Evolutionary conservation across 495 filamentous ascomycete genomes (phyloP), one percentile per base, ranked within the genome.

Genomic region (Trichoderma parareesei): DNA sequence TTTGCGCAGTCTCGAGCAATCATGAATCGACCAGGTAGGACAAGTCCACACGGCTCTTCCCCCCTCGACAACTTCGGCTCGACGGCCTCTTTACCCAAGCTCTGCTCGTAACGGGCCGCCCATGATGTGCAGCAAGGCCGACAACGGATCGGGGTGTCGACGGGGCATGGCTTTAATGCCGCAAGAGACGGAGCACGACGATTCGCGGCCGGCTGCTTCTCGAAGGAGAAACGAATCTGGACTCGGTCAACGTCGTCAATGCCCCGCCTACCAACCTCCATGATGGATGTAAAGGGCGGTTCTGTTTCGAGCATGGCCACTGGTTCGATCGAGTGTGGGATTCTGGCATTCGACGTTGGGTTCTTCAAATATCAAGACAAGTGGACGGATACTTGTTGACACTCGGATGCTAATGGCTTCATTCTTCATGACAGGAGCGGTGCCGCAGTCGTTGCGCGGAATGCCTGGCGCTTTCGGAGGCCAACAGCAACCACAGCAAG

Each of bases 391-490:
- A 27, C 27, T 11, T 41, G 18, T 33, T 37, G 13, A 49, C 5
- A 63, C 7, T 27, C 61, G 37, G 61, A 44, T 8, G 61, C 61
- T 63, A 44, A 63, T 37, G 40, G 5, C 38, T 41, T 42, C 16
- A 18, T 38, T 35, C 35, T n/a, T 53, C 42, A 9, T 8, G 18
- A 69, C 69, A 90, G 88, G 84, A 73, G 79, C 86, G 66, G 82
- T 85, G 73, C 87, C 85, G 67, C 88, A 88, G 77, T 79, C 85
- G 72, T 73, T 90, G 65, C 83, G 88, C 78, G 83, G 84, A 73
- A 86, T 90, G 78, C 85, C 87, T 65, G 77, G 71, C 65, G 85
- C 83, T 67, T 90, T 89, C 77, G 83, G 85, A 69, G 78, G 80
- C 69, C 88, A 87, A 77, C 85, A 86, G 74, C 81, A 85, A 35